Percentiles rank a stretch among this genome's conserved stretches.
phyloP scores from a whole-genome alignment of 2,329 filamentous ascomycete species.

The Penicillium sumatraense region DNA sequence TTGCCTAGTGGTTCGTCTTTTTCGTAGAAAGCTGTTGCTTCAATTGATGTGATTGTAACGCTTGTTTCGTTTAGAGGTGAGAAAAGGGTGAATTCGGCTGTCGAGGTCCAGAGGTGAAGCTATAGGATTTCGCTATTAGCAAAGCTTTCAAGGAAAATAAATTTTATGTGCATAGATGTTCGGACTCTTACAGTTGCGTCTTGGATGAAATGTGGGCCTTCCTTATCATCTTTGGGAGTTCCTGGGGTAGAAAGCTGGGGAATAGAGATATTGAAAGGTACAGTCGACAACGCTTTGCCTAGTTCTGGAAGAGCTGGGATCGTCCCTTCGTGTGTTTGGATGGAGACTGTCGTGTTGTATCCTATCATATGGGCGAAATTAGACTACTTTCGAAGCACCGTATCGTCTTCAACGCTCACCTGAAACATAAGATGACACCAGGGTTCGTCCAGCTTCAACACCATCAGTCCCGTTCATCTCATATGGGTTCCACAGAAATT shows the following conservation, averaged over 20 bases:
- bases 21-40: constrained; percentile 86
- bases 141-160: no score
- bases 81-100: constrained; percentile 79
- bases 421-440: constrained; percentile 86
- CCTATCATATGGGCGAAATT: constrained; percentile 52
- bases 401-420: constrained; percentile 59
- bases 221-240: constrained; percentile 45
- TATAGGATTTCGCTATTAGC: constrained; percentile 21
- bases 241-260: constrained; percentile 68
- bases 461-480: constrained; percentile 65
- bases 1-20: constrained; percentile 75
- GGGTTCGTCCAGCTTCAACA: constrained; percentile 66
- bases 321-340: constrained; percentile 71
- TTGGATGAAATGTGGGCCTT: constrained; percentile 73
- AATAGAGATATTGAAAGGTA: constrained; percentile 73
- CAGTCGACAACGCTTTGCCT: constrained; percentile 71
- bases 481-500: constrained; percentile 74
- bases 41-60: constrained; percentile 76
- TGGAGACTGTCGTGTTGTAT: constrained; percentile 77
- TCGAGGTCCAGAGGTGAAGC: constrained; percentile 83
- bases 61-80: constrained; percentile 77
- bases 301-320: constrained; percentile 75
- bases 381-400: constrained; percentile 2
- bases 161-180: constrained; percentile 21
- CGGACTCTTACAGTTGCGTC: constrained; percentile 68